Evolutionary conservation across 257 asterid genomes (phyloP).

Genomic region (Coffea canephora): DNA sequence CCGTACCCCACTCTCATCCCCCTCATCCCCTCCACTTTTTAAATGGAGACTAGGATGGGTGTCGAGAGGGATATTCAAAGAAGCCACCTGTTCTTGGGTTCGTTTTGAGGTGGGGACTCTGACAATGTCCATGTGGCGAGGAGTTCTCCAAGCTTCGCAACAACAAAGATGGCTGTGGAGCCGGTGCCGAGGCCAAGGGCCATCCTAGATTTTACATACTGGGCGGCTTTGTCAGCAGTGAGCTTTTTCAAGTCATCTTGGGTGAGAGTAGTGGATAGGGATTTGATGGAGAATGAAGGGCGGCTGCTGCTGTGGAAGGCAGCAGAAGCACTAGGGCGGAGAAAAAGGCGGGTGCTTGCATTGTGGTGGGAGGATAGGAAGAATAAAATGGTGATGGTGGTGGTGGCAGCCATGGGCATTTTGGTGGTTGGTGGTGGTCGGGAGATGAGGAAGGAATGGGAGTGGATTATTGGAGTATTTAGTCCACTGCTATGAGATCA

Average conservation of each 20-base stretch:
- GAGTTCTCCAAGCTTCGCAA: constrained; percentile 76
- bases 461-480: no score
- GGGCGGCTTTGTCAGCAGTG: constrained; percentile 94
- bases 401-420: no score
- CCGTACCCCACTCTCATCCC: no score
- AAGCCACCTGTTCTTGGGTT: constrained; percentile 66
- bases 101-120: constrained; percentile 85
- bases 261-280: constrained; percentile 53
- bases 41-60: constrained; percentile 43
- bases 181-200: constrained; percentile 96
- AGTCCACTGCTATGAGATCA: no score
- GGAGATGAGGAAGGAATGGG: no score
- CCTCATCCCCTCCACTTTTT: no score
- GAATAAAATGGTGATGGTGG: no score
- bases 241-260: constrained; percentile 83
- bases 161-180: constrained; percentile 96
- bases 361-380: no score
- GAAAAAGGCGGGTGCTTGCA: no score
- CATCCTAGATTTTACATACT: constrained; percentile 81
- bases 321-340: no score
- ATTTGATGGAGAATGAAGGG: constrained; percentile 15
- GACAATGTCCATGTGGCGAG: constrained; percentile 59
- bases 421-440: no score
- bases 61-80: constrained; percentile 61
- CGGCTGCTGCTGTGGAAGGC: no score